Conservation (phyloP, 441 rosid species). For the Arabidopsis hybrid region DNA sequence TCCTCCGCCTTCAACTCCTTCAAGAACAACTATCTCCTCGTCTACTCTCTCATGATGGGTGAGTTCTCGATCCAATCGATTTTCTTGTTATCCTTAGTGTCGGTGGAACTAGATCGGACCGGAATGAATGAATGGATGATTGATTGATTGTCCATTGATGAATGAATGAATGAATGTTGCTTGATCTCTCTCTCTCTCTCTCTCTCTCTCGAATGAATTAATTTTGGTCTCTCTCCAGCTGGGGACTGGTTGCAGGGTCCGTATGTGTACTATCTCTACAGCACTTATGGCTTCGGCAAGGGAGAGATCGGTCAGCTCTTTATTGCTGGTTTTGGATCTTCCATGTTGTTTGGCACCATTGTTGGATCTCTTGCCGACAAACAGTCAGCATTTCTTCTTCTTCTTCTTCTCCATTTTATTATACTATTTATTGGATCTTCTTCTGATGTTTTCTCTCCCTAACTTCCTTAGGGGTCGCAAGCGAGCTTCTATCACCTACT, state of each 20-base stretch:
- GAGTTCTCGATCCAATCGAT: constrained; percentile 39
- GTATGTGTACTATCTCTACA: constrained; percentile 88
- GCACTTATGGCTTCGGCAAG: constrained; percentile 84
- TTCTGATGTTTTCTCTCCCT: not conserved
- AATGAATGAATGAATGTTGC: too few relatives aligned
- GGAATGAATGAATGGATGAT: not conserved
- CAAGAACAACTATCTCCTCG: constrained; percentile 84
- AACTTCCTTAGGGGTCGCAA: constrained; percentile 77
- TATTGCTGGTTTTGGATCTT: constrained; percentile 98
- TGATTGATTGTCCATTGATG: too few relatives aligned
- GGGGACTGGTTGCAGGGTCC: constrained; percentile 99
- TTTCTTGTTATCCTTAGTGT: not conserved
- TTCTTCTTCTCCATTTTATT: not conserved
- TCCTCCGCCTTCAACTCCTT: constrained; percentile 74
- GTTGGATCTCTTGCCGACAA: constrained; percentile 97
- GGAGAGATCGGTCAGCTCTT: constrained; percentile 98
- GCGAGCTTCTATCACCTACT: constrained; percentile 91
- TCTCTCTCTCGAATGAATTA: too few relatives aligned
- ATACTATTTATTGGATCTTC: not conserved
- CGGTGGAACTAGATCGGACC: constrained; percentile 30
- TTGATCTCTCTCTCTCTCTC: too few relatives aligned
- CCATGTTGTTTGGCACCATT: constrained; percentile 97
- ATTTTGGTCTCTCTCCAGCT: constrained; percentile 48
- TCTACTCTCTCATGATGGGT: constrained; percentile 97
- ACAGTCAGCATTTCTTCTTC: constrained; percentile 61